Conservation (phyloP, 257 asterid genomes). For the Forsythia viridissima region DNA sequence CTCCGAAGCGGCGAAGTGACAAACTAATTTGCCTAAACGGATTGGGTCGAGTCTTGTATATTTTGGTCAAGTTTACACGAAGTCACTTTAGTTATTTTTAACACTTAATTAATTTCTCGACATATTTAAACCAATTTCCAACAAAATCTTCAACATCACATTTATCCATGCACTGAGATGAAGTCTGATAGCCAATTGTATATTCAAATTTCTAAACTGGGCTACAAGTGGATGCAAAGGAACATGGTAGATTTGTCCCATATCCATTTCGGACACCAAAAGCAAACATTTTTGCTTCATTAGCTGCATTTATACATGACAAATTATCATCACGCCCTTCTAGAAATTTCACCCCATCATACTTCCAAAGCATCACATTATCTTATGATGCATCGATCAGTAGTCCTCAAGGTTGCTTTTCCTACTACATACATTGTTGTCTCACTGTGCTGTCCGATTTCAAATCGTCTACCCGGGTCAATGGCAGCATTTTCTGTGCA, state of each 20-base stretch:
- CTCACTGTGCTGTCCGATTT: conserved; percentile 47
- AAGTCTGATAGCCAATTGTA: conserved; percentile 13
- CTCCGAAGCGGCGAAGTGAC: too few relatives aligned
- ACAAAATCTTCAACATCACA: conserved; percentile 3
- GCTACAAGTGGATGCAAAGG: conserved; percentile 15
- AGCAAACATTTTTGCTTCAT: conserved; percentile 32
- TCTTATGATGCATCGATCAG: conserved; percentile 47
- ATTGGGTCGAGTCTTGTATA: too few relatives aligned
- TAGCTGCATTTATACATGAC: conserved; percentile 52
- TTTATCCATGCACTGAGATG: conserved; percentile 31
- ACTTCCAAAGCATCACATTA: conserved; percentile 43
- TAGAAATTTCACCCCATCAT: conserved; percentile 41
- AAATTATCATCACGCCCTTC: conserved; percentile 59
- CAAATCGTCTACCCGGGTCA: conserved; percentile 31
- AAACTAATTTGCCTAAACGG: too few relatives aligned
- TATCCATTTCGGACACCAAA: conserved; percentile 17
- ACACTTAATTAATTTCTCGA: too few relatives aligned
- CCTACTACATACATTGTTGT: conserved; percentile 45
- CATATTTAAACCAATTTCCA: too few relatives aligned
- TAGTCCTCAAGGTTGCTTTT: conserved; percentile 48
- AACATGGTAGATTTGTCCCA: conserved; percentile 20
- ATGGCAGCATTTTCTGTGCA: conserved; percentile 41
- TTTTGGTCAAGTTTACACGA: too few relatives aligned
- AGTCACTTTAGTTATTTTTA: too few relatives aligned
- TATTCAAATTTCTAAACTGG: background rate